Evolutionary conservation across 169 alveolate genomes (phyloP), one percentile per base, ranked within the genome.

Genomic region (Plasmodium relictum): DNA sequence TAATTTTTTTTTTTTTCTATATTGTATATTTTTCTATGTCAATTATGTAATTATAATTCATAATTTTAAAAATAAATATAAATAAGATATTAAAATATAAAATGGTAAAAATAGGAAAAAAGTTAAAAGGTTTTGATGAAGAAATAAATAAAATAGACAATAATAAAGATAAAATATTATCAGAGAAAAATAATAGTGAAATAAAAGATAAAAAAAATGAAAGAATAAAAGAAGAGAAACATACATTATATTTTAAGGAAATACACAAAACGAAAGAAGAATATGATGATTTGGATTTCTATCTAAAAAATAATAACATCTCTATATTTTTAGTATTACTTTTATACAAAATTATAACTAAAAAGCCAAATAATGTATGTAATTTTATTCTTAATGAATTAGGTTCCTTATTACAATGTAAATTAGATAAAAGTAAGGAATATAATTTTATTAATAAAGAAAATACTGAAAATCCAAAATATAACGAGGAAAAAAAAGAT

Each of bases 71-170:
- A 31, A 2, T 31, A 31, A 2, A 3, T 31, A 31, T 1, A 31
- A 1, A 31, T 31, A 31, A 31, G 39, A 54, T 9, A 10, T 31
- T 31, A 31, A 31, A 48, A 18, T 58, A 20, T 8, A 76, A 20
- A 37, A 78, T 78, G 89, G 89, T 78, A 58, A 78, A 78, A 48
- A 78, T 78, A 5, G 71, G 76, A 2, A 78, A 78, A 44, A 78
- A 78, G 18, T 58, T 78, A 24, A 78, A 78, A 50, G 89, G 89
- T 8, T 78, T 78, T 26, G 44, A 63, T 10, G 89, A 78, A 16
- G 80, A 78, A 24, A 45, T 78, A 58, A 12, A 48, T 20, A 65
- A 22, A 50, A 12, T 65, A 20, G 76, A 66, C 16, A 78, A 74
- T 44, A 48, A 78, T 10, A 78, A 63, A 18, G 89, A 59, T 16